Base-by-base conservation (phyloP, 306 rosid genomes). In the Prunus mongolica region DNA sequence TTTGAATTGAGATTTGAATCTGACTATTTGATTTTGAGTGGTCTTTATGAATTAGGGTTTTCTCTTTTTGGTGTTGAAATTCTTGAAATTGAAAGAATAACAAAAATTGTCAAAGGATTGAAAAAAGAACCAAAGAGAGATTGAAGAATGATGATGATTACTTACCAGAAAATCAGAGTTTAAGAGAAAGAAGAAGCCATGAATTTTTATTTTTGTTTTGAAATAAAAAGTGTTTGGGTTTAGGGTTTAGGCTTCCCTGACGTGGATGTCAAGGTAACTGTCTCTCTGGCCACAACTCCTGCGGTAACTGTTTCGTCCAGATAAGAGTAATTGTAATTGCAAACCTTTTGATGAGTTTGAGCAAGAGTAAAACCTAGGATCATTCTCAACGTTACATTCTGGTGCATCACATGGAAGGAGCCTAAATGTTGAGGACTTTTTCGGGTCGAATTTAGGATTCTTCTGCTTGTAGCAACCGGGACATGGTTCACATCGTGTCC, bases 401-500 rank as follows among this genome's bases (percentile, higher is more conserved):
- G 85, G 79, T 44, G 89, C 79, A 45, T 76, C 79, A 32, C 89
- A 89, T 30, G 88, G 80, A 56, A 85, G 61, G 41, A 71, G 70
- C 54, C 22, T 65, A 55, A 73, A 87, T 47, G 84, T 85, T 56
- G 80, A 18, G 16, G 93, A 89, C 18, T 67, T 75, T 55, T 58
- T 32, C 38, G 88, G 93, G 61, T 87, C 79, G 67, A 81, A 89
- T 82, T 73, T 71, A 1, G 88, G 87, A 20, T 62, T 77, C 51
- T 49, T 83, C 69, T 89, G 91, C 70, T 68, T 73, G 16, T 81
- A 89, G 44, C 93, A 89, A 34, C 46, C 8, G 0, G 46, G 1
- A 22, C 91, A 89, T 3, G 89, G 89, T 8, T 58, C 6, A 24
- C 93, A 89, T 24, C 87, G 91, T 47, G 85, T 69, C 91, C 91